Evolutionary conservation across 257 asterid species (phyloP), one percentile per base, ranked within the genome.

Genomic region (Coffea eugenioides): DNA sequence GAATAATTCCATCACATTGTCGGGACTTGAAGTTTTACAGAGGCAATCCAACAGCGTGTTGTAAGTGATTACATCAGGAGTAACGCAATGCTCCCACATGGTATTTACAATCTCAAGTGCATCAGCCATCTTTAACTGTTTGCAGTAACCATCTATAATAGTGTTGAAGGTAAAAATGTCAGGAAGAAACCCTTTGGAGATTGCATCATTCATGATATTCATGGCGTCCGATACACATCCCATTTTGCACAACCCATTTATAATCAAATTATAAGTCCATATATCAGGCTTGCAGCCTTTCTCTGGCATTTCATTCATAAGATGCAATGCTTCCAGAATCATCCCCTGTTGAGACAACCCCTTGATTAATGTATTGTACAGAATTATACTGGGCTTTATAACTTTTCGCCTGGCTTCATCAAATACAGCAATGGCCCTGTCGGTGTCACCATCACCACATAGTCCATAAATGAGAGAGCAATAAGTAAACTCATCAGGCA

Each of bases 121-220:
- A 79, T 88, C 86, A 21, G 83, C 87, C 81, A 95, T 86, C 85
- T 91, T 92, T 72, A 85, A 90, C 87, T 91, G 93, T 80, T 95
- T 95, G 87, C 94, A 92, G 81, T 89, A 91, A 48, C 99, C 98
- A 84, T 91, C 97, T 64, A 95, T 90, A 88, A 95, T 84, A 52
- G 97, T 95, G 83, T 95, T 95, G 83, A 95, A 94, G 71, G 97
- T 91, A 87, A 92, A 95, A 82, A 93, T 88, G 83, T 95, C 98
- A 36, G 94, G 97, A 83, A 86, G 77, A 71, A 88, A 62, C 79
- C 97, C 99, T 82, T 88, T 87, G 74, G 82, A 72, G 80, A 89
- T 84, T 67, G 93, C 98, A 85, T 87, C 90, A 80, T 94, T 85
- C 83, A 92, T 72, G 77, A 93, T 66, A 52, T 57, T 85, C 68